A percentile compares a stretch with the other conserved stretches of the same genome.
Evolutionary conservation across 1,139 yeast species (phyloP).

Genomic region (Hemisphaericaspora xylofermentans): DNA sequence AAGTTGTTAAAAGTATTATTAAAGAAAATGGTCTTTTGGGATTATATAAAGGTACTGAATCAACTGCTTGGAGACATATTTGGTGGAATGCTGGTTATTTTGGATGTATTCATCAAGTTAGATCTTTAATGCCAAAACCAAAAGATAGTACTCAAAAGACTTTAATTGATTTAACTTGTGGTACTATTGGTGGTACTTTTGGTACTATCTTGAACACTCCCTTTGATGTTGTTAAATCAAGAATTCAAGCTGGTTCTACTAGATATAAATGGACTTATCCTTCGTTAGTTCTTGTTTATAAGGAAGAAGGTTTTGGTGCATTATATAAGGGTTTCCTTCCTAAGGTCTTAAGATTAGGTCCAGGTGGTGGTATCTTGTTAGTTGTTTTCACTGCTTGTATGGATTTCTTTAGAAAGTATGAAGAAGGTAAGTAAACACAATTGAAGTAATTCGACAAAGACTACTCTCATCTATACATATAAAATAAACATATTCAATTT

Average conservation of each 20-base stretch:
- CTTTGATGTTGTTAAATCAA: conserved; percentile 94
- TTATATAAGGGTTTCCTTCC: conserved; percentile 95
- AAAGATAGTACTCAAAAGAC: conserved; percentile 69
- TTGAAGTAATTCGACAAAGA: neutral
- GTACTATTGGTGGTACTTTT: conserved; percentile 93
- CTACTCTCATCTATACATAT: neutral
- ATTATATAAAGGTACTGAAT: conserved; percentile 91
- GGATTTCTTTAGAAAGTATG: conserved; percentile 83
- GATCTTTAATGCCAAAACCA: conserved; percentile 77
- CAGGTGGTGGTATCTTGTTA: conserved; percentile 97
- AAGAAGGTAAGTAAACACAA: conserved; percentile 25
- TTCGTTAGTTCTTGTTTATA: conserved; percentile 68
- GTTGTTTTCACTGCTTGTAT: conserved; percentile 93
- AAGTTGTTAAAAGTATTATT: conserved; percentile 73
- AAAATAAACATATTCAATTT: no score
- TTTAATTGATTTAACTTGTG: conserved; percentile 83
- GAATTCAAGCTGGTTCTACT: conserved; percentile 87
- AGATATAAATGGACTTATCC: conserved; percentile 94
- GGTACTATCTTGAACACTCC: conserved; percentile 96
- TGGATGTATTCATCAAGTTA: conserved; percentile 88
- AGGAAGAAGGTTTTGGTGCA: conserved; percentile 88
- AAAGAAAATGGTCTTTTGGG: conserved; percentile 77
- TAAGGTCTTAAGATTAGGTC: conserved; percentile 95
- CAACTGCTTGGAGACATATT: conserved; percentile 95
- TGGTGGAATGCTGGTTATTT: conserved; percentile 98